Evolutionary conservation across 306 rosid species (phyloP).

Genomic region (Rosa chinensis): DNA sequence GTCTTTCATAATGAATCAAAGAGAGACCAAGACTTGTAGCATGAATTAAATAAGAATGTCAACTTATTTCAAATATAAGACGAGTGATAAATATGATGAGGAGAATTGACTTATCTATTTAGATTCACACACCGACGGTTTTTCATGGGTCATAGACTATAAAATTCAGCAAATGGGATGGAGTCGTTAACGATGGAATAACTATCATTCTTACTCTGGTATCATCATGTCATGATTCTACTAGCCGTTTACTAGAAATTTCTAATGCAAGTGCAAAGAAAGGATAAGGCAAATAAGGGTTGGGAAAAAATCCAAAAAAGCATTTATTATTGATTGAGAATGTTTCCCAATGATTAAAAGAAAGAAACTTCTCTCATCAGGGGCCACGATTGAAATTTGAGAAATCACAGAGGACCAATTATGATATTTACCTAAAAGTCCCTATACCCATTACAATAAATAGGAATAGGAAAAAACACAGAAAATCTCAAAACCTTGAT

Average conservation of each 20-base stretch:
- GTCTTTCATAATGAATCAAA: no score
- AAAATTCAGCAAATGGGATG: no score
- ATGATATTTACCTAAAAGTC: constrained; percentile 15
- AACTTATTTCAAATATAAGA: no score
- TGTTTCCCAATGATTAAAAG: not conserved
- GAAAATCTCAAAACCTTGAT: not conserved
- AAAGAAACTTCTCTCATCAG: not conserved
- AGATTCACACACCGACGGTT: no score
- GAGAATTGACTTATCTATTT: no score
- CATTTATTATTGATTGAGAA: not conserved
- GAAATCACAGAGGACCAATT: constrained; percentile 17
- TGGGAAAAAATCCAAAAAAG: no score
- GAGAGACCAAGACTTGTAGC: no score
- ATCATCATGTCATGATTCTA: not conserved
- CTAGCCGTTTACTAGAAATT: not conserved
- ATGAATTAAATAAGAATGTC: no score
- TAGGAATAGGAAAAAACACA: not conserved
- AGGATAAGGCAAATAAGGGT: not conserved
- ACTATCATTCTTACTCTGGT: no score
- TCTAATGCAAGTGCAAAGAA: not conserved
- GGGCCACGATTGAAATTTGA: constrained; percentile 14
- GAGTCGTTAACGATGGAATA: no score
- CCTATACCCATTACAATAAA: not conserved
- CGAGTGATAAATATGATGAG: no score
- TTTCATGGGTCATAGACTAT: no score